A percentile compares a stretch with the other conserved stretches of the same genome.
These are phyloP conservation scores for Ogataea trehaloabstinens DNA, from an alignment of 805 yeast genomes.

Conservation along the genomic window DNA sequence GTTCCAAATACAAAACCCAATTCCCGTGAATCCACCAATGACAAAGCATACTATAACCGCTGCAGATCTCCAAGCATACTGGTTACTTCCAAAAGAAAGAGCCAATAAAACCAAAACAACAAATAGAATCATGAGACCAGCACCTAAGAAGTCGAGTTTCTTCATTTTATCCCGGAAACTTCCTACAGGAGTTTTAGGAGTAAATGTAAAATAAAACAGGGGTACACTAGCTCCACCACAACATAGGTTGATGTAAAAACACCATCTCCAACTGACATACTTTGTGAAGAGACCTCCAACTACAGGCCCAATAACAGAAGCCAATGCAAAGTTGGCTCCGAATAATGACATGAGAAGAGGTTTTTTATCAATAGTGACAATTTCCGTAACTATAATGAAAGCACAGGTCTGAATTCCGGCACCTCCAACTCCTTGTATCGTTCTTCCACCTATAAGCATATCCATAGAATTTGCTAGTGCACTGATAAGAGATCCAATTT, in stretches of 20 bases:
- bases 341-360: slow-evolving; percentile 38
- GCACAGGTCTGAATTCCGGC: slow-evolving; percentile 62
- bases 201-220: slow-evolving; percentile 39
- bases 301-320: slow-evolving; percentile 60
- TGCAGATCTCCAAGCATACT: slow-evolving; percentile 53
- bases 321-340: slow-evolving; percentile 45
- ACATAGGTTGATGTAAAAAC: slow-evolving; percentile 67
- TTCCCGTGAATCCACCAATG: slow-evolving; percentile 40
- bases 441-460: slow-evolving; percentile 69
- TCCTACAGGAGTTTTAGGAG: slow-evolving; percentile 47
- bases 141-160: slow-evolving; percentile 50
- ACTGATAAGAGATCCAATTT: slow-evolving; percentile 58
- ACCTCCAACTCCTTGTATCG: slow-evolving; percentile 69
- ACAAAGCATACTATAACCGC: slow-evolving; percentile 48
- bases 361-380: slow-evolving; percentile 43
- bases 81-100: slow-evolving; percentile 53
- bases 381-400: slow-evolving; percentile 55
- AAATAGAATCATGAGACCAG: slow-evolving; percentile 40
- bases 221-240: slow-evolving; percentile 51
- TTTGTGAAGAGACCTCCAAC: slow-evolving; percentile 65
- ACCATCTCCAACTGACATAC: slow-evolving; percentile 67
- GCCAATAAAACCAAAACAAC: slow-evolving; percentile 49
- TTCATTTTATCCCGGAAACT: slow-evolving; percentile 35
- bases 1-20: slow-evolving; percentile 39
- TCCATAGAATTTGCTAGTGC: slow-evolving; percentile 56